Percentiles rank a stretch among this genome's conserved stretches.
These are phyloP conservation scores for Chlorella sp. DNA, from an alignment of 139 green algal species.

Conservation along the genomic window DNA sequence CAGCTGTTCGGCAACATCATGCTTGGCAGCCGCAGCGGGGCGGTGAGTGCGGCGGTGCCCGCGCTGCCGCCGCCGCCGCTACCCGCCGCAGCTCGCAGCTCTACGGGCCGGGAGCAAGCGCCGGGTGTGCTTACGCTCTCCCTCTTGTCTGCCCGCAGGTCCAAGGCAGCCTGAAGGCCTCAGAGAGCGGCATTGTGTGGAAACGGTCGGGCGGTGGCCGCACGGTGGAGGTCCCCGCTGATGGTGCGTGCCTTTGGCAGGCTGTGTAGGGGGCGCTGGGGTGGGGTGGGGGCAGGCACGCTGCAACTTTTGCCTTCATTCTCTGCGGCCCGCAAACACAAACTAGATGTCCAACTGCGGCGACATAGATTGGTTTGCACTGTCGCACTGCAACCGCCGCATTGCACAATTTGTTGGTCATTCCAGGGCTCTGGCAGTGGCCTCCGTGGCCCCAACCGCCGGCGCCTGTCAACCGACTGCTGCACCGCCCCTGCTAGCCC, in stretches of 20 bases:
- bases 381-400: too few species aligned
- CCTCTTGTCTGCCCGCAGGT: slow-evolving; percentile 16
- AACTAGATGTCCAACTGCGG: too few species aligned
- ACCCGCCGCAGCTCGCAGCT: neutral
- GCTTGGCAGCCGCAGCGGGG: slow-evolving; percentile 34
- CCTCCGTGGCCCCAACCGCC: too few species aligned
- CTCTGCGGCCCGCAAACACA: too few species aligned
- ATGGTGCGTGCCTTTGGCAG: slow-evolving; percentile 9
- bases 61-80: neutral
- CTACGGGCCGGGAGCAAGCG: neutral
- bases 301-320: too few species aligned
- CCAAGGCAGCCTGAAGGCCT: slow-evolving; percentile 44
- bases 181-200: slow-evolving; percentile 38
- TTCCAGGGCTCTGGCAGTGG: too few species aligned
- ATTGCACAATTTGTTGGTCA: neutral
- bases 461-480: too few species aligned
- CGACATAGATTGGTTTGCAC: neutral
- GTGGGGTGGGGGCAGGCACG: too few species aligned
- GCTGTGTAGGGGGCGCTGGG: too few species aligned
- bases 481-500: neutral
- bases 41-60: slow-evolving; percentile 19
- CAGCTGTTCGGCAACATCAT: slow-evolving; percentile 43
- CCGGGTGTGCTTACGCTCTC: too few species aligned
- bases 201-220: slow-evolving; percentile 44
- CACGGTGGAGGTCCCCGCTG: slow-evolving; percentile 42